Conservation (phyloP, 2,329 filamentous ascomycete species). For the Leptodontidium sp. region DNA sequence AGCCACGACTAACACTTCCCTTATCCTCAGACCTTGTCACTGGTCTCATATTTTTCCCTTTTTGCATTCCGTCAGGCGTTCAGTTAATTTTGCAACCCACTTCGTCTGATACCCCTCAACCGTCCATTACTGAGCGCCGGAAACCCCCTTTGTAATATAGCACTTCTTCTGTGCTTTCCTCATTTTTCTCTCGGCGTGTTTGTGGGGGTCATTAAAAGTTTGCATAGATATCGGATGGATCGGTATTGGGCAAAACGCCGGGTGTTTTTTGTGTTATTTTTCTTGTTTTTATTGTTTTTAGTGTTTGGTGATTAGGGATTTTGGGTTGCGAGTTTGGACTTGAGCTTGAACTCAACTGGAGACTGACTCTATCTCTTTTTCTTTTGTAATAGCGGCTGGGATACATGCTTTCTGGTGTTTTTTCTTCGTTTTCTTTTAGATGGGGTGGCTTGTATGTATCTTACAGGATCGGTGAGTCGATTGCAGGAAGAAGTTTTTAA, state of each 20-base stretch:
- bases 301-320: background rate
- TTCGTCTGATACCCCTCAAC: constrained; percentile 21
- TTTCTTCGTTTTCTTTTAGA: background rate
- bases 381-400: constrained; percentile 2
- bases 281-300: background rate
- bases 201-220: background rate
- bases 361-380: background rate
- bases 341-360: too few relatives aligned
- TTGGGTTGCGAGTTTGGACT: too few relatives aligned
- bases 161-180: background rate
- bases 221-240: constrained; percentile 9
- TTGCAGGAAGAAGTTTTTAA: background rate
- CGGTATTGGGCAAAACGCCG: background rate
- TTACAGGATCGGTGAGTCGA: background rate
- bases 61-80: background rate
- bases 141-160: constrained; percentile 19
- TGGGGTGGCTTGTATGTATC: constrained; percentile 21
- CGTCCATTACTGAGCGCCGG: constrained; percentile 8
- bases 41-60: background rate
- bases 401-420: background rate
- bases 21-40: background rate
- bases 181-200: constrained; percentile 8
- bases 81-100: background rate
- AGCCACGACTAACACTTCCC: background rate
- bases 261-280: background rate